These are phyloP conservation scores for Chlorella sp. DNA, from an alignment of 139 green algal genomes.

Conservation along the genomic window DNA sequence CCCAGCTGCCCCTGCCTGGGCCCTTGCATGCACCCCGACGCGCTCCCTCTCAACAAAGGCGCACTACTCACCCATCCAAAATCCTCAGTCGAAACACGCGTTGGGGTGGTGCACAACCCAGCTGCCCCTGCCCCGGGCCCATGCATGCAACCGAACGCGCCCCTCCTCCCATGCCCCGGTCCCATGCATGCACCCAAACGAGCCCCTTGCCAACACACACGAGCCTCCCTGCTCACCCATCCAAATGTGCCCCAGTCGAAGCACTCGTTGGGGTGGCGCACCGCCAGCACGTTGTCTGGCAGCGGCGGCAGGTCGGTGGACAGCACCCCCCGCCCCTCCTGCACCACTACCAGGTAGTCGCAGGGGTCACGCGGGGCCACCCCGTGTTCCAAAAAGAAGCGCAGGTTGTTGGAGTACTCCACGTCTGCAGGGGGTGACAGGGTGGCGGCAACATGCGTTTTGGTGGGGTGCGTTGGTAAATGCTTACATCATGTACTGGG, in stretches of 20 bases:
- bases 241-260: conserved; percentile 69
- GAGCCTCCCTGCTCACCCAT: conserved; percentile 50
- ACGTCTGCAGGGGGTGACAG: conserved; percentile 27
- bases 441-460: too few relatives aligned
- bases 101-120: too few relatives aligned
- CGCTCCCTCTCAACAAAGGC: too few relatives aligned
- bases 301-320: conserved; percentile 40
- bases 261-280: conserved; percentile 60
- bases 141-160: background rate
- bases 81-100: too few relatives aligned
- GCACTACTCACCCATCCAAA: too few relatives aligned
- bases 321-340: conserved; percentile 34
- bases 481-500: too few relatives aligned
- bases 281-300: conserved; percentile 58
- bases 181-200: background rate
- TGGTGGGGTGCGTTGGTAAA: background rate
- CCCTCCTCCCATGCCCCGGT: background rate
- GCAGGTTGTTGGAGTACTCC: conserved; percentile 60
- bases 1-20: too few relatives aligned
- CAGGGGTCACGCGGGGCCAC: conserved; percentile 51
- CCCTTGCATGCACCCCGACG: too few relatives aligned
- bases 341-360: conserved; percentile 62
- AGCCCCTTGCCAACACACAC: background rate
- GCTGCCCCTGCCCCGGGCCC: background rate
- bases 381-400: conserved; percentile 56